Percentiles rank a stretch among this genome's conserved stretches.
These are phyloP conservation scores for Suillus sp. DNA, from an alignment of 768 basidiomycete species.

Conservation along the genomic window DNA sequence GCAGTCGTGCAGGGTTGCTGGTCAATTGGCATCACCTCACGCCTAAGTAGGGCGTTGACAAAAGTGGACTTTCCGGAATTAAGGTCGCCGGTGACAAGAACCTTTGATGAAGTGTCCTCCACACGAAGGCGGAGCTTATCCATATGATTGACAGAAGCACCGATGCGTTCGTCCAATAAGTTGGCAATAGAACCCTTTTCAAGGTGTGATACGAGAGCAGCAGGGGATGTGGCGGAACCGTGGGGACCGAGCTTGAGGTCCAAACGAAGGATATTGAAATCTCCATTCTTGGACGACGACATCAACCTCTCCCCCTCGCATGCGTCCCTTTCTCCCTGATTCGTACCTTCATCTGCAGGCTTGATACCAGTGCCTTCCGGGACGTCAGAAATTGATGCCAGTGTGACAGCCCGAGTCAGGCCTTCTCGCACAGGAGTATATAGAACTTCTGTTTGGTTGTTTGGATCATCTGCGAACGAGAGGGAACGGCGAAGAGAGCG, in stretches of 20 bases:
- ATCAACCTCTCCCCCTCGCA: conserved; percentile 40
- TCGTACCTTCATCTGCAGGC: conserved; percentile 26
- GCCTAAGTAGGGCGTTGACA: conserved; percentile 90
- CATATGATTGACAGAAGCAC: conserved; percentile 73
- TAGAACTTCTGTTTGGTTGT: conserved; percentile 64
- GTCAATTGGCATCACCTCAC: conserved; percentile 94
- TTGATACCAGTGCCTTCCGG: conserved; percentile 33
- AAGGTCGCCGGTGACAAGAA: conserved; percentile 96
- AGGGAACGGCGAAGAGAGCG: conserved; percentile 65
- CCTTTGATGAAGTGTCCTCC: conserved; percentile 90
- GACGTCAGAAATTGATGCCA: conserved; percentile 52
- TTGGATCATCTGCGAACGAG: conserved; percentile 85
- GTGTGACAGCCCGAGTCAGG: conserved; percentile 59
- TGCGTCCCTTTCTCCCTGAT: conserved; percentile 25
- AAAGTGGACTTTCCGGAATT: conserved; percentile 99
- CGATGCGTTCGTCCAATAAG: conserved; percentile 84
- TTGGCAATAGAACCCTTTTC: conserved; percentile 93
- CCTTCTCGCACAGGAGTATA: conserved; percentile 51
- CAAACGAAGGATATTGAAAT: conserved; percentile 87
- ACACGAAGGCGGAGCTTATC: conserved; percentile 85
- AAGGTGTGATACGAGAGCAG: conserved; percentile 83
- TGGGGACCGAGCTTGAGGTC: conserved; percentile 89
- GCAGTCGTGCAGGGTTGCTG: conserved; percentile 98
- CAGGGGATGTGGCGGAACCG: conserved; percentile 59
- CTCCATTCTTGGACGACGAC: conserved; percentile 46